A percentile compares a stretch with the other conserved stretches of the same genome.
phyloP scores from a whole-genome alignment of 2,329 filamentous ascomycete species.

The Neonectria sp. region DNA sequence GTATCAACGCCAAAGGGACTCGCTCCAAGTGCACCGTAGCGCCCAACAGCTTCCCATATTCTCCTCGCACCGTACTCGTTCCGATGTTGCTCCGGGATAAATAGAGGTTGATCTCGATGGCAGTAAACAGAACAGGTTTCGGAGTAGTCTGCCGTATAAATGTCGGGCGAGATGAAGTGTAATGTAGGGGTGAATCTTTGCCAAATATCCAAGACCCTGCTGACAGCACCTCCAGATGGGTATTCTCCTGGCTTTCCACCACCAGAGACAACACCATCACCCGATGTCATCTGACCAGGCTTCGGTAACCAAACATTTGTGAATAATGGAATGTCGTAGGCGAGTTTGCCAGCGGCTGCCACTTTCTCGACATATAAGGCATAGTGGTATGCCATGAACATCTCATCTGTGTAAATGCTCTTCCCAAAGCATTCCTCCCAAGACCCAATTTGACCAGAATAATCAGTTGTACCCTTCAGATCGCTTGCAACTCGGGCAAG shows the following conservation, averaged over 20 bases:
- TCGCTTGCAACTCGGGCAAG: background rate
- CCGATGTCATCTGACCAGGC: no score
- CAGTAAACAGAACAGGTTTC: background rate
- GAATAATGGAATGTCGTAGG: background rate
- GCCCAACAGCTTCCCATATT: background rate
- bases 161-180: background rate
- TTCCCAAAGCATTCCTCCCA: background rate
- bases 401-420: background rate
- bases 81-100: background rate
- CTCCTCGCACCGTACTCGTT: background rate
- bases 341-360: background rate
- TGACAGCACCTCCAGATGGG: background rate
- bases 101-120: background rate
- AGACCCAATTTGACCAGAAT: background rate
- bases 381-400: slow-evolving; percentile 9
- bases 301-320: background rate
- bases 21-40: background rate
- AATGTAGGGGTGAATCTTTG: background rate
- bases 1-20: background rate
- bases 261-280: background rate
- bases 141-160: background rate
- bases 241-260: background rate
- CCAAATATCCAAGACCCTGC: background rate
- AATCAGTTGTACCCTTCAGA: background rate
- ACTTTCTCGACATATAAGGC: background rate